Base-by-base conservation (phyloP, 306 rosid species). In the Quercus parvula region DNA sequence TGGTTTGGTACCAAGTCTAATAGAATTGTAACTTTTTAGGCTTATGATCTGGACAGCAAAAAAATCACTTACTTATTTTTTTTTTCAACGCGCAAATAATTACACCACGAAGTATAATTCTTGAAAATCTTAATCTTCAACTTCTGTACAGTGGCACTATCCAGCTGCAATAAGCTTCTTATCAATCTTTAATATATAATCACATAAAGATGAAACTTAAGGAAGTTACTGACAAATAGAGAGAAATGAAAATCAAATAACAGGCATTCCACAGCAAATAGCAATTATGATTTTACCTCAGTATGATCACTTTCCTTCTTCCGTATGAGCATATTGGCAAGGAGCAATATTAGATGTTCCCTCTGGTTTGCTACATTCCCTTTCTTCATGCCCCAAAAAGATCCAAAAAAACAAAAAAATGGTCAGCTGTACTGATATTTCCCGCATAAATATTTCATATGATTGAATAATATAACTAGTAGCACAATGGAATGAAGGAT, bases 311-410 rank as follows among this genome's bases (percentile, higher is more conserved):
- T 12, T 55, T 66, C 25, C 84, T 82, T 87, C 7, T 83, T 80
- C 85, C 97, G 81, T 63, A 82, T 85, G 74, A 85, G 83, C 46
- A 96, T 84, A 85, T 96, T 96, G 82, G 99, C 98, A 86, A 96
- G 97, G 56, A 96, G 84, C 87, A 96, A 78, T 81, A 96, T 87
- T 66, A 96, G 84, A 86, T 96, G 99, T 82, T 96, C 99, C 90
- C 98, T 90, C 84, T 96, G 99, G 84, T 96, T 96, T 78, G 94
- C 98, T 79, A 89, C 93, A 79, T 96, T 96, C 86, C 98, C 99
- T 93, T 93, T 93, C 99, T 96, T 86, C 82, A 73, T 78, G 78
- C 71, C 80, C 86, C 77, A 78, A 85, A 79, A 79, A 84, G 22
- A 84, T 57, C 15, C 15, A 52, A 73, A 56, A 76, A 54, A 17